phyloP scores from a whole-genome alignment of 1,139 yeast species.

The Yamadazyma mexicana region DNA sequence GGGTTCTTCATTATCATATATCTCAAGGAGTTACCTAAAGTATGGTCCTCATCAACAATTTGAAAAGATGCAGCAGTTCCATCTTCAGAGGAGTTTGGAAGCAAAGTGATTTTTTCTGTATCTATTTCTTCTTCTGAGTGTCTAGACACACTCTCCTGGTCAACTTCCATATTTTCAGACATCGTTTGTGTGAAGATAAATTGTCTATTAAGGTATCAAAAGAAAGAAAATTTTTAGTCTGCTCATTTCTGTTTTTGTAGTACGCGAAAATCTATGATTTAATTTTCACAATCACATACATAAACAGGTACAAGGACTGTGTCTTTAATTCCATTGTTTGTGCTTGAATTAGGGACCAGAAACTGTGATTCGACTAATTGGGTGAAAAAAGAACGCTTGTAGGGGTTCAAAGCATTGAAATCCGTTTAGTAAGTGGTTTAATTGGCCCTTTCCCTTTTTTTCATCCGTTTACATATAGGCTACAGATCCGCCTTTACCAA shows the following conservation, averaged over 20 bases:
- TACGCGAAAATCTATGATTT: not conserved
- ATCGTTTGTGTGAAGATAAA: not conserved
- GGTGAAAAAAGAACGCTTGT: too few species aligned
- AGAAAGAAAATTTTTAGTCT: not conserved
- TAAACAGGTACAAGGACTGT: too few species aligned
- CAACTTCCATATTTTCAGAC: slow-evolving; percentile 11
- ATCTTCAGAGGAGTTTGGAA: slow-evolving; percentile 94
- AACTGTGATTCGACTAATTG: too few species aligned
- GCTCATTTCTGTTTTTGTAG: too few species aligned
- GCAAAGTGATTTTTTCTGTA: slow-evolving; percentile 51
- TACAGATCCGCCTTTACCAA: too few species aligned
- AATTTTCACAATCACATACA: not conserved
- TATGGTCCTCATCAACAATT: slow-evolving; percentile 90
- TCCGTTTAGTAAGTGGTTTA: too few species aligned
- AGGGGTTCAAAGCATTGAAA: too few species aligned
- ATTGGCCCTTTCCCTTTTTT: too few species aligned
- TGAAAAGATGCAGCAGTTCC: slow-evolving; percentile 96
- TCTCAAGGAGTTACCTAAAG: slow-evolving; percentile 89
- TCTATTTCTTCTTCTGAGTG: slow-evolving; percentile 37
- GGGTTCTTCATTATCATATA: slow-evolving; percentile 97
- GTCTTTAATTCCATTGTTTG: too few species aligned
- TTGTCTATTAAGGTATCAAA: not conserved
- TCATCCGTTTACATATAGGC: too few species aligned
- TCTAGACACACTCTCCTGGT: slow-evolving; percentile 4
- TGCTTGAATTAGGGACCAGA: not conserved